Base-by-base conservation (phyloP, 1,284 basidiomycete species). In the Pisolithus thermaeus region DNA sequence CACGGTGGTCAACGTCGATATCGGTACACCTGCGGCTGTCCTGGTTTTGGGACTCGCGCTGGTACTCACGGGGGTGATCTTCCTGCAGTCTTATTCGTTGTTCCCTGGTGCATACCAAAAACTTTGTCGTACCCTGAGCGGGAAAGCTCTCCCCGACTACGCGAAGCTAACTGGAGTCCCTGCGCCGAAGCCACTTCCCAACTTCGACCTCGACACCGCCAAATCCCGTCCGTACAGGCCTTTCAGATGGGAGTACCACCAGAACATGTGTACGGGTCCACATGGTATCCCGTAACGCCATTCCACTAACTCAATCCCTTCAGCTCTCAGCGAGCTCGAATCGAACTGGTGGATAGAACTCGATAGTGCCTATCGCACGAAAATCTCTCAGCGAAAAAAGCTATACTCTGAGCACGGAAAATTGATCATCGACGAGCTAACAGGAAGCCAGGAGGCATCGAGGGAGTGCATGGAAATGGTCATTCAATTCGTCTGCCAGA, bases 331-430 rank as follows among this genome's bases (percentile, higher is more conserved):
- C 58, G 69, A 64, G 47, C 64, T 79, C 58, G 77, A 79, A 43
- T 72, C 73, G 8, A 75, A 79, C 55, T 77, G 70, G 63, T 79
- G 77, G 76, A 61, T 79, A 25, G 77, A 79, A 51, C 68, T 79
- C 23, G 76, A 79, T 56, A 76, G 73, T 4, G 75, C 76, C 1
- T 79, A 79, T 58, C 61, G 64, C 1, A 64, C 68, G 47, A 70
- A 75, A 40, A 68, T 79, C 46, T 54, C 61, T 1, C 73, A 79
- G 45, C 66, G 78, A 22, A 70, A 67, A 51, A 54, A 60, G 20
- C 65, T 78, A 4, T 69, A 73, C 47, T 55, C 57, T 4, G 32
- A 62, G 27, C 69, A 75, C 45, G 72, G 72, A 2, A 67, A 66
- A 42, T 56, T 59, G 2, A 63, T 79, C 20, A 53, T 77, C 12